Evolutionary conservation across 768 basidiomycete genomes (phyloP).

Genomic region (Suillus occidentalis): DNA sequence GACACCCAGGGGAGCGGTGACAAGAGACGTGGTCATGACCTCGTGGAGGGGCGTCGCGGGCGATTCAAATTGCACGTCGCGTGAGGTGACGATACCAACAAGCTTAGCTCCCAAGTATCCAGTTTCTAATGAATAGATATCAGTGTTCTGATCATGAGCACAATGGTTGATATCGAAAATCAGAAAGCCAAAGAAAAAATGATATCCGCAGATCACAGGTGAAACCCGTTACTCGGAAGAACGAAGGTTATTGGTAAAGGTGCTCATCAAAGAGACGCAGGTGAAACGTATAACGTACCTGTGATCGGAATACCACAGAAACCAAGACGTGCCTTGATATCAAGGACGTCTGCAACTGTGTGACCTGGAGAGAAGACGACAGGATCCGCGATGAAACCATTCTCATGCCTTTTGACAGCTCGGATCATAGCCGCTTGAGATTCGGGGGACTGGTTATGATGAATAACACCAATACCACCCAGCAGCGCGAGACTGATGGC

Average conservation of each 20-base stretch:
- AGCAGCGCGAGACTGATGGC: constrained; percentile 92
- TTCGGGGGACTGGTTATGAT: constrained; percentile 87
- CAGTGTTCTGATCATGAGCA: constrained; percentile 11
- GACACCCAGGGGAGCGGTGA: constrained; percentile 86
- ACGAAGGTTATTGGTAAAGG: constrained; percentile 73
- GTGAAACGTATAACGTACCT: constrained; percentile 54
- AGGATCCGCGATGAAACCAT: constrained; percentile 97
- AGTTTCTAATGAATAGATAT: constrained; percentile 55
- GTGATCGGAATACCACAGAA: constrained; percentile 99
- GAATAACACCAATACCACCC: constrained; percentile 97
- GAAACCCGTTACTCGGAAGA: constrained; percentile 78
- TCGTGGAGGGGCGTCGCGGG: constrained; percentile 62
- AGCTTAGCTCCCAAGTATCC: constrained; percentile 89
- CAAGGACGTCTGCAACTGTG: constrained; percentile 84
- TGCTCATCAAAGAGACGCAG: constrained; percentile 41
- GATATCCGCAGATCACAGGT: constrained; percentile 75
- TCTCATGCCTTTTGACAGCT: constrained; percentile 97
- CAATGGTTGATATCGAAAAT: constrained; percentile 9
- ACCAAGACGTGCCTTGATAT: constrained; percentile 88
- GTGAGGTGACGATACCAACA: constrained; percentile 93
- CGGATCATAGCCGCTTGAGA: constrained; percentile 96
- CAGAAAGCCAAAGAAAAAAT: constrained; percentile 22
- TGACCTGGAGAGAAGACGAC: constrained; percentile 81
- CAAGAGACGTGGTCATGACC: constrained; percentile 88
- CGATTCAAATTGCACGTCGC: constrained; percentile 92